Evolutionary conservation across 352 stramenopile species (phyloP), one percentile per base, ranked within the genome.

Genomic region (Hyaloperonospora arabidopsidis): DNA sequence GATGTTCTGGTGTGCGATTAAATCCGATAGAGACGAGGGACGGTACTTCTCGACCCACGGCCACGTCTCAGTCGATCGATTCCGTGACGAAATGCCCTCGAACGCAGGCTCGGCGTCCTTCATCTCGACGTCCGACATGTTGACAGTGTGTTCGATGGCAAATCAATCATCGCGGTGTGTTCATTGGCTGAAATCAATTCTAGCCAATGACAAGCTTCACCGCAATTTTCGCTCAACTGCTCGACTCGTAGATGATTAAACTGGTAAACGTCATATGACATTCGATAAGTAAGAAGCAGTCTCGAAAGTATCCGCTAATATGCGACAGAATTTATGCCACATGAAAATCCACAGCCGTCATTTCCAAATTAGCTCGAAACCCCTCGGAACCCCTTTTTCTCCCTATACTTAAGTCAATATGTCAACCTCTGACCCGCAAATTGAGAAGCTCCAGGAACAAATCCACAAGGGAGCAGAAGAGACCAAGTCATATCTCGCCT

Each of bases 1-100:
- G 72, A 99, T 98, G 59, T 98, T 91, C 57, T 98, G 81, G 61
- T 99, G 96, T 4, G 95, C 94, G 43, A 98, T 97, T 11, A 99
- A 70, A 62, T 98, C 95, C 61, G 96, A 73, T 11, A 99, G 70
- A 48, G 70, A 95, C 18, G 79, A 86, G 18, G 96, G 96, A 1
- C 96, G 88, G 76, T 99, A 99, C 72, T 98, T 99, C 73, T 99
- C 96, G 12, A 99, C 95, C 96, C 95, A 99, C 18, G 96, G 91
- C 75, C 94, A 92, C 45, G 81, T 89, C 58, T 92, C 83, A 6
- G 83, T 93, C 39, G 79, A 74, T 29, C 83, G 76, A 54, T 90
- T 89, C 53, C 72, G 71, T 11, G 78, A 88, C 21, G 83, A 93
- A 48, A 93, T 91, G 59, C 83, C 83, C 51, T 88, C 79, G 49